Base-by-base conservation (phyloP, 2,329 filamentous ascomycete species). In the Alternaria rosae region DNA sequence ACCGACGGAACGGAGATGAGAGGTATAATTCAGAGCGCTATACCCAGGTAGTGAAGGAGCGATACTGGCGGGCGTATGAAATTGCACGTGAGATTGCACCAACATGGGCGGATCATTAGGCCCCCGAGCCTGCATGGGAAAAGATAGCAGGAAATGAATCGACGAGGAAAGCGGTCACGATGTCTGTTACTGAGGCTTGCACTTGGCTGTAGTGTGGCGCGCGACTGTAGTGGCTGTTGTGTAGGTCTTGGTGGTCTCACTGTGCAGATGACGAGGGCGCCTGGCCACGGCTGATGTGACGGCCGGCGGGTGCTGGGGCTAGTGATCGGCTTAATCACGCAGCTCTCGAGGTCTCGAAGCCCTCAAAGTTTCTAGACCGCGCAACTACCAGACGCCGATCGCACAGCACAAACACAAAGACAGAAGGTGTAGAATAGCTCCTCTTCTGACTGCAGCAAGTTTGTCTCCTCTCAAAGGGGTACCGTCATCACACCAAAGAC, bases 81-180 rank as follows among this genome's bases (percentile, higher is more conserved):
- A 59, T 59, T 47, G 54, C 21, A 35, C 23, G 42, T 47, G 42
- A 59, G 51, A 59, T 59, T 59, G 38, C 57, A 30, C 28, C 28
- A 43, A 23, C 47, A 47, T 47, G 30, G 28, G 28, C 56, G 3
- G 28, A 17, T 30, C 10, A 6, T 50, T 28, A 30, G 48, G 28
- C 35, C n/a, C 6, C n/a, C 23, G n/a, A 25, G 30, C 6, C 7
- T 47, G 51, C 57, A 47, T 30, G 23, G 13, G 32, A n/a, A 23
- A n/a, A 53, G 28, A 30, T 21, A 10, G 23, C 7, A 11, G n/a
- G 45, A 21, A 17, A 11, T 2, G 30, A 17, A 20, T 3, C 15
- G n/a, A 10, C 12, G 3, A 28, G 2, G 10, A 21, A 25, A 20
- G 30, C 21, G 26, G 12, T 41, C 20, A 28, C 26, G 53, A 35